Base-by-base conservation (phyloP, 176 grass and related monocot genomes). In the Carex cristatella region DNA sequence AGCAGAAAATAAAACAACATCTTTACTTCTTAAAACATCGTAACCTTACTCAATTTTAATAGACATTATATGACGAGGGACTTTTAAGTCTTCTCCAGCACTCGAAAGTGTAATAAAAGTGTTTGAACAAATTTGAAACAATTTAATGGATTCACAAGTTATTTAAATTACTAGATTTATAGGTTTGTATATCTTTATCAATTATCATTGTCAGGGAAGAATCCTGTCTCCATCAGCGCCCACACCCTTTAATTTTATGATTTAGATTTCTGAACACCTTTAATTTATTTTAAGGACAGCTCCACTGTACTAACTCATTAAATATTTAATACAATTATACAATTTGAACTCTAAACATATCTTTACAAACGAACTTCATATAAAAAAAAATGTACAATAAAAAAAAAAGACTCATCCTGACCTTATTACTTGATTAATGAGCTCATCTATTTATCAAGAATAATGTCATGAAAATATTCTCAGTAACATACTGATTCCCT, bases 401-500 rank as follows among this genome's bases (percentile, higher is more conserved):
- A 40, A 85, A 40, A 35, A 59, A 14, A 35, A 59, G 16, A 49
- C 44, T 30, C 12, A 14, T 69, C 32, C 13, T 51, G 61, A 64
- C 42, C 10, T 66, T 15, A 8, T 51, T 51, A 28, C n/a, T 10
- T 72, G 16, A 51, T 68, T 38, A 77, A 61, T 54, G 57, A 75
- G 81, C 82, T 81, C 75, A 75, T 31, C 65, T 28, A 74, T 87
- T 66, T 46, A 74, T 42, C 10, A 82, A 58, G 27, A 61, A 64
- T 10, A 61, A 65, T 15, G 31, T 18, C 27, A 15, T 28, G 72
- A 83, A 62, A 86, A 28, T 32, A 83, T 53, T 32, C 82, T 44
- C 63, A 60, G 28, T 5, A 65, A 81, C 53, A 33, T 79, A 8
- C 85, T 75, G 15, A 86, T 57, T 59, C 75, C 69, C 12, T 3